Percentiles rank a stretch among this genome's conserved stretches.
Evolutionary conservation across 345 rosid species (phyloP).

Genomic region (Abelmoschus esculentus): DNA sequence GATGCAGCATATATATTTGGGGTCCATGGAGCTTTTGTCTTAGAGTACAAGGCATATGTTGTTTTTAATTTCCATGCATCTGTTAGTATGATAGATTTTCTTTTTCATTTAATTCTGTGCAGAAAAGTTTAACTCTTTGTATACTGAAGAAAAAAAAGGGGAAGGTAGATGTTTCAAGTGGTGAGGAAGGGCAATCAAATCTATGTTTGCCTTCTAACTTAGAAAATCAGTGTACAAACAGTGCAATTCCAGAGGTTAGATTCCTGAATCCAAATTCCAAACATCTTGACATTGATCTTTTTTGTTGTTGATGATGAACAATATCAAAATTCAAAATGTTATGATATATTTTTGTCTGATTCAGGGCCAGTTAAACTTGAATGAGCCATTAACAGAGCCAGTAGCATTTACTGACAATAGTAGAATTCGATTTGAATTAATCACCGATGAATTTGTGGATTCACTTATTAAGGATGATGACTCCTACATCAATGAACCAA

Average conservation of each 20-base stretch:
- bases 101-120: conserved; percentile 7
- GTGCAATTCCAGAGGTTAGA: conserved; percentile 2
- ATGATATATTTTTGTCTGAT: background rate
- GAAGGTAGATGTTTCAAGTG: background rate
- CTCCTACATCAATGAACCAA: background rate
- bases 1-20: no score
- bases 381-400: background rate
- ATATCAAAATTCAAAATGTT: background rate
- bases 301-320: background rate
- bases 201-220: background rate
- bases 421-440: background rate
- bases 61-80: background rate
- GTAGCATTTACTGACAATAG: background rate
- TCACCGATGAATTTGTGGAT: background rate
- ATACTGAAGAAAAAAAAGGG: conserved; percentile 25
- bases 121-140: conserved; percentile 22
- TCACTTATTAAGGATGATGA: background rate
- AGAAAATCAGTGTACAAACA: background rate
- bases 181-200: background rate
- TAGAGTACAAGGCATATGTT: background rate
- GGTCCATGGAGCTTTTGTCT: background rate
- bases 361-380: background rate
- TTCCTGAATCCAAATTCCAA: background rate
- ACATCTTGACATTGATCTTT: background rate
- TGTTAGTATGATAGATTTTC: background rate